These are phyloP conservation scores for Geotrichum klebahnii DNA, from an alignment of 1,139 yeast species.

Conservation along the genomic window DNA sequence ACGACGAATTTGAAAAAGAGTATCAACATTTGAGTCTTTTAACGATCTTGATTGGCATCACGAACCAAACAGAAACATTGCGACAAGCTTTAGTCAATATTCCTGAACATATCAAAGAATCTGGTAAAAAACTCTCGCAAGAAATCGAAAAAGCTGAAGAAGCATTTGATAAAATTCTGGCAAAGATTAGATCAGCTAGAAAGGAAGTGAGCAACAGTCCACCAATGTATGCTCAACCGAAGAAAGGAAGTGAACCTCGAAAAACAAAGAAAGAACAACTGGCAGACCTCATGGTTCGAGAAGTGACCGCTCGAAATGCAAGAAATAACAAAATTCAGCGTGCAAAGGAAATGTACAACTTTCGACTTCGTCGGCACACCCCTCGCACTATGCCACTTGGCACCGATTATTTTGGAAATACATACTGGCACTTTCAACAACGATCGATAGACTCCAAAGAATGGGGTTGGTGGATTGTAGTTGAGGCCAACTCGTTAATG, in stretches of 20 bases:
- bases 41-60: conserved; percentile 8
- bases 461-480: conserved; percentile 22
- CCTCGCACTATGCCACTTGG: conserved; percentile 39
- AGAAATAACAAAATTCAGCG: conserved; percentile 29
- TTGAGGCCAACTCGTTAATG: conserved; percentile 17
- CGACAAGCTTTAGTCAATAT: conserved; percentile 11
- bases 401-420: conserved; percentile 37
- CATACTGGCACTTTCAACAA: conserved; percentile 41
- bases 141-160: conserved; percentile 19
- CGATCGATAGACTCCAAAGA: conserved; percentile 30
- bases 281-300: conserved; percentile 25
- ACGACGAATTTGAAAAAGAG: conserved; percentile 30
- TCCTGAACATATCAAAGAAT: conserved; percentile 1
- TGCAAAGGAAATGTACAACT: conserved; percentile 32
- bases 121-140: conserved; percentile 1
- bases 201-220: conserved; percentile 16
- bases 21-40: conserved; percentile 20
- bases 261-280: conserved; percentile 26
- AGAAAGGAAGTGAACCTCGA: conserved; percentile 9
- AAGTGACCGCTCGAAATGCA: conserved; percentile 29
- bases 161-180: conserved; percentile 14
- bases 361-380: conserved; percentile 31
- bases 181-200: conserved; percentile 15
- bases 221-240: conserved; percentile 13
- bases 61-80: conserved; percentile 19